These are phyloP conservation scores for Batkoa obscura DNA, from an alignment of 371 early-diverging fungal genomes.

Conservation along the genomic window DNA sequence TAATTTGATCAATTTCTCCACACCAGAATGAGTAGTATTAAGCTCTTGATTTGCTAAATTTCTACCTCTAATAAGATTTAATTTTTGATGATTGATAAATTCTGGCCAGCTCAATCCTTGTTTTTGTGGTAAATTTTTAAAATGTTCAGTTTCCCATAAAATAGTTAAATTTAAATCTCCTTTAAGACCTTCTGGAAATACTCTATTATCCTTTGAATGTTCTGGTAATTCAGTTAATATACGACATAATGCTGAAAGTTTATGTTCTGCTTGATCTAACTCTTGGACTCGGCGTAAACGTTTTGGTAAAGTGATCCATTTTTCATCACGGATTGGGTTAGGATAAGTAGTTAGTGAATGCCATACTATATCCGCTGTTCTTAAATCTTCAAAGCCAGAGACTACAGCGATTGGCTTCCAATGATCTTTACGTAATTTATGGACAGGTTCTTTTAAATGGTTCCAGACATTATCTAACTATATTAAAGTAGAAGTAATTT, in stretches of 20 bases:
- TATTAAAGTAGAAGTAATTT: not conserved
- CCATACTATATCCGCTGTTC: slow-evolving; percentile 4
- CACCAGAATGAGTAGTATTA: not conserved
- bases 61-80: slow-evolving; percentile 1
- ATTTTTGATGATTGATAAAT: not conserved
- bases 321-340: not conserved
- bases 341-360: slow-evolving; percentile 2
- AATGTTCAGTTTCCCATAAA: not conserved
- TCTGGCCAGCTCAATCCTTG: slow-evolving; percentile 1
- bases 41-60: not conserved
- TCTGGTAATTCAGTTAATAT: slow-evolving; percentile 1
- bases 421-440: slow-evolving; percentile 1
- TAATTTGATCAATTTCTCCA: not conserved
- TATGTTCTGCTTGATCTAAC: slow-evolving; percentile 3
- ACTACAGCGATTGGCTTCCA: slow-evolving; percentile 4
- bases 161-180: not conserved
- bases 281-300: not conserved
- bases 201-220: not conserved
- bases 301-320: not conserved
- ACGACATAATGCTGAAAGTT: slow-evolving; percentile 1
- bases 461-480: slow-evolving; percentile 2
- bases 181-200: not conserved
- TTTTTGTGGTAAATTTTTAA: not conserved
- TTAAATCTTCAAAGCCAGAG: not conserved
- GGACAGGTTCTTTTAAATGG: not conserved